A percentile compares a stretch with the other conserved stretches of the same genome.
Conservation (phyloP, 345 rosid genomes). For the Geranium brycei region DNA sequence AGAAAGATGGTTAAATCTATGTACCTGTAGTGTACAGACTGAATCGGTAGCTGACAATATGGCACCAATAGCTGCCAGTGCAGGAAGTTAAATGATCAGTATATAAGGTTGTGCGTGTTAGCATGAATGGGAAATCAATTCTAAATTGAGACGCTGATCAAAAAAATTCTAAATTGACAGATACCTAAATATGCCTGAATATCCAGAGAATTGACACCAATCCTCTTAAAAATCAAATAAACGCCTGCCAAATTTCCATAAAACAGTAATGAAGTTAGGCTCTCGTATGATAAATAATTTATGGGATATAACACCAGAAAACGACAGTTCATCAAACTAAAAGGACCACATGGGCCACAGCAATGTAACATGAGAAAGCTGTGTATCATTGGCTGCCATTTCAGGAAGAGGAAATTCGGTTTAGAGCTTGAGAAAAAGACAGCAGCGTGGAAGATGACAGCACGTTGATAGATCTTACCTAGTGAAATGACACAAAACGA, state of each 20-base stretch:
- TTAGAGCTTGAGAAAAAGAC: not conserved
- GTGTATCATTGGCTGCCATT: not conserved
- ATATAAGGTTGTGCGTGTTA: not conserved
- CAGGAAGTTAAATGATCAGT: slow-evolving; percentile 7
- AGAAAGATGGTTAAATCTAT: not conserved
- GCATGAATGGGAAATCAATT: not conserved
- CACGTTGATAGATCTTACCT: slow-evolving; percentile 20
- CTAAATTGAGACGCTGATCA: not conserved
- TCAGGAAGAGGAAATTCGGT: no score
- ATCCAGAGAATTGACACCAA: slow-evolving; percentile 28
- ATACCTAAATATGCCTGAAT: slow-evolving; percentile 40
- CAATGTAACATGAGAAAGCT: not conserved
- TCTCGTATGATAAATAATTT: not conserved
- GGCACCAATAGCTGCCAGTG: slow-evolving; percentile 50
- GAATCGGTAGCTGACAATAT: slow-evolving; percentile 74
- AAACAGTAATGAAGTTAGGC: not conserved
- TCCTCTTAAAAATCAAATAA: slow-evolving; percentile 23
- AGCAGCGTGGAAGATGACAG: not conserved
- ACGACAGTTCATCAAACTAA: no score
- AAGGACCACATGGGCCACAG: not conserved
- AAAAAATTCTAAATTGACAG: not conserved
- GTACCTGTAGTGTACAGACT: slow-evolving; percentile 69
- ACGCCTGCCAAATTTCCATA: slow-evolving; percentile 26
- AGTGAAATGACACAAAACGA: slow-evolving; percentile 54
- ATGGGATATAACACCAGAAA: no score